A percentile compares a stretch with the other conserved stretches of the same genome.
These are phyloP conservation scores for Mortierella sp. DNA, from an alignment of 371 early-diverging fungal species.

Conservation along the genomic window DNA sequence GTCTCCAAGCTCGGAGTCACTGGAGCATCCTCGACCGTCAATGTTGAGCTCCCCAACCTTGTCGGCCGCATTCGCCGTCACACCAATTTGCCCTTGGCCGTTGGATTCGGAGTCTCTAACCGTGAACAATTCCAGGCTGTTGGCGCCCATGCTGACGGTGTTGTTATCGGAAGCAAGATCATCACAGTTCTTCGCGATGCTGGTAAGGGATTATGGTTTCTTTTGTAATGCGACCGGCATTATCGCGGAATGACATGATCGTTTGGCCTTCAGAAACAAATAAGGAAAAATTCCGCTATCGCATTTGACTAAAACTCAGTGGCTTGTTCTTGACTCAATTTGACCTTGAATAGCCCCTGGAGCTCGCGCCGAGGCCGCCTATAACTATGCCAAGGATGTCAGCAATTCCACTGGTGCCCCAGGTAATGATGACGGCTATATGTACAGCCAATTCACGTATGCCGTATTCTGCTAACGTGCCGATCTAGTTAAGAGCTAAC, in stretches of 20 bases:
- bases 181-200: slow-evolving; percentile 84
- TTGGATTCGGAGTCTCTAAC: slow-evolving; percentile 96
- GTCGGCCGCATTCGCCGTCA: slow-evolving; percentile 84
- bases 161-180: slow-evolving; percentile 94
- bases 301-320: background rate
- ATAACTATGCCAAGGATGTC: slow-evolving; percentile 74
- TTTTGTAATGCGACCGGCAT: background rate
- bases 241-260: background rate
- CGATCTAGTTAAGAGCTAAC: background rate
- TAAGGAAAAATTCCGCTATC: background rate
- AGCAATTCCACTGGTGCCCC: slow-evolving; percentile 67
- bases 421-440: slow-evolving; percentile 27
- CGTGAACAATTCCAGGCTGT: slow-evolving; percentile 90
- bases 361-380: slow-evolving; percentile 64
- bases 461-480: background rate
- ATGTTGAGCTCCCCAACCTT: slow-evolving; percentile 77
- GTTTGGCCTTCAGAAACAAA: background rate
- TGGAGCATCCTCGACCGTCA: slow-evolving; percentile 79
- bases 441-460: background rate
- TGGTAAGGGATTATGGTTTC: slow-evolving; percentile 33
- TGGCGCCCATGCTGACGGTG: slow-evolving; percentile 92
- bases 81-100: slow-evolving; percentile 88
- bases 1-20: slow-evolving; percentile 96
- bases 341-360: slow-evolving; percentile 40
- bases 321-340: background rate